Percentiles rank a stretch among this genome's conserved stretches.
Conservation (phyloP, 345 rosid genomes). For the Gossypium mustelinum region DNA sequence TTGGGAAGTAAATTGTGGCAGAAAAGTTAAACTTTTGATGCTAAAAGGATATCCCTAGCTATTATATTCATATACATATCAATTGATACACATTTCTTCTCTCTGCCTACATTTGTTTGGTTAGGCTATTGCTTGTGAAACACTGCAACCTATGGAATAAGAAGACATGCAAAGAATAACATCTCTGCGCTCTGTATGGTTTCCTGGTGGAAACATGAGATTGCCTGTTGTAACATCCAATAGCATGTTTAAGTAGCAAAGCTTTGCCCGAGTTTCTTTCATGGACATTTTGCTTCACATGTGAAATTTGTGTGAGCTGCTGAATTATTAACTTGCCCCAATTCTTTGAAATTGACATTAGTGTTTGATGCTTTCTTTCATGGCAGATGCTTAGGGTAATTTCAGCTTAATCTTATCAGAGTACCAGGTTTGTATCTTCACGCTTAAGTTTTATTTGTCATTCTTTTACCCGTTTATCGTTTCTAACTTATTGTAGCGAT, state of each 20-base stretch:
- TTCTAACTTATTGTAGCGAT: neutral
- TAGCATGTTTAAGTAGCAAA: neutral
- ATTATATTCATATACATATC: neutral
- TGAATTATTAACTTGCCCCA: neutral
- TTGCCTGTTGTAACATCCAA: neutral
- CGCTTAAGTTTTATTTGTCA: neutral
- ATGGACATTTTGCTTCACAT: constrained; percentile 2
- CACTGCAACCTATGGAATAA: neutral
- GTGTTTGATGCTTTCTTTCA: constrained; percentile 9
- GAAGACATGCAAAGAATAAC: neutral
- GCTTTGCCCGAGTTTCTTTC: constrained; percentile 1
- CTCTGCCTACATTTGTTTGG: neutral
- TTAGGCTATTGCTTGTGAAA: neutral
- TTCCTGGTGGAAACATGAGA: neutral
- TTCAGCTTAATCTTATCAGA: constrained; percentile 15
- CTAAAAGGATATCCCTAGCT: neutral
- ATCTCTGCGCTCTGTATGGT: neutral
- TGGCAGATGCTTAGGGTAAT: constrained; percentile 29
- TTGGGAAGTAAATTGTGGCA: neutral
- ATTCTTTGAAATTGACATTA: constrained; percentile 4
- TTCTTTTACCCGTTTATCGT: neutral
- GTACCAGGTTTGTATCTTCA: constrained; percentile 18
- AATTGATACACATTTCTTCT: neutral
- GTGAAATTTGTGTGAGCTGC: neutral
- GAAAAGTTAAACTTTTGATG: neutral